Evolutionary conservation across 2,329 filamentous ascomycete genomes (phyloP).

Genomic region (Parafenestella ontariensis): DNA sequence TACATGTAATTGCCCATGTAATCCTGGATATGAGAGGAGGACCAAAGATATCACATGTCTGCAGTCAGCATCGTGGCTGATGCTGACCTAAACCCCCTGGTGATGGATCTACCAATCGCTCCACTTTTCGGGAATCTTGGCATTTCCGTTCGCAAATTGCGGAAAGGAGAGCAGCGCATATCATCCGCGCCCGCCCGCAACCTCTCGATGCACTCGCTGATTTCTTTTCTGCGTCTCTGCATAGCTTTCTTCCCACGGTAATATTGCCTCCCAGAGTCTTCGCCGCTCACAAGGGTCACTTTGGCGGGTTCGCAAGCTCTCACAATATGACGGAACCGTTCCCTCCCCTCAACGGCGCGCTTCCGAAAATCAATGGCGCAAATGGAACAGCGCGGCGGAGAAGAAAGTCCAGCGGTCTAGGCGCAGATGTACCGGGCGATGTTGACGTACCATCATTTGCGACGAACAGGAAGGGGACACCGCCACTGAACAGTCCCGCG

Average conservation of each 20-base stretch:
- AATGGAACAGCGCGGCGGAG: conserved; percentile 38
- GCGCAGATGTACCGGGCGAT: conserved; percentile 61
- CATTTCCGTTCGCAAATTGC: conserved; percentile 20
- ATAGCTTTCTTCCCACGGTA: neutral
- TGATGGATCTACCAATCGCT: neutral
- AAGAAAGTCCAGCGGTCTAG: conserved; percentile 57
- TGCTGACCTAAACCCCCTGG: neutral
- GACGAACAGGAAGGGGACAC: conserved; percentile 46
- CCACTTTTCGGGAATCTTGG: conserved; percentile 13
- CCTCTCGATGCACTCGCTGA: neutral
- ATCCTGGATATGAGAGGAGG: neutral
- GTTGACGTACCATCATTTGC: conserved; percentile 59
- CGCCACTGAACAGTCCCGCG: conserved; percentile 23
- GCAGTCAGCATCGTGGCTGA: neutral
- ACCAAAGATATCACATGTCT: neutral
- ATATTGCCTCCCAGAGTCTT: neutral
- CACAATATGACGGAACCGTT: conserved; percentile 43
- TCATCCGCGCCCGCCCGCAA: neutral
- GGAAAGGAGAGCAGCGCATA: conserved; percentile 1
- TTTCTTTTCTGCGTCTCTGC: neutral
- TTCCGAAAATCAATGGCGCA: conserved; percentile 12
- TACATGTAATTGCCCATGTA: neutral
- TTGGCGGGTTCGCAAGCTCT: neutral
- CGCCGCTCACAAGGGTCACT: neutral
- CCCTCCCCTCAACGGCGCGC: conserved; percentile 35